phyloP scores from a whole-genome alignment of 2,329 filamentous ascomycete species.

The Apiospora rasikravindrae region DNA sequence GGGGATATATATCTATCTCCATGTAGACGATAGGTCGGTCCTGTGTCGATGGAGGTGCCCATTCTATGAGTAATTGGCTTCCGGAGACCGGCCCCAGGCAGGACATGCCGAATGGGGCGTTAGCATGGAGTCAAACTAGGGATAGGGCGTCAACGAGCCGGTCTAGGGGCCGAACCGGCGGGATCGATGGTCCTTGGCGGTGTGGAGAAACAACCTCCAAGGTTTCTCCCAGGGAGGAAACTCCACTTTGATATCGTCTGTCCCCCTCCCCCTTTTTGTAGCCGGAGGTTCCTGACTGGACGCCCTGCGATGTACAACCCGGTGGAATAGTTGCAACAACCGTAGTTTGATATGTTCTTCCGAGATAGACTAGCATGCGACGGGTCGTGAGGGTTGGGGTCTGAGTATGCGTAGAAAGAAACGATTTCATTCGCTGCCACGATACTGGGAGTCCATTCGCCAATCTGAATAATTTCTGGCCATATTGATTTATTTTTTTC shows the following conservation, averaged over 20 bases:
- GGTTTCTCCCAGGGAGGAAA: background rate
- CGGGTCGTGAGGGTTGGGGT: background rate
- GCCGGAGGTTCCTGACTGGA: background rate
- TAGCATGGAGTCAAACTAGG: background rate
- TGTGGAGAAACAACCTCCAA: background rate
- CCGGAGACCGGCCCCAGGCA: background rate
- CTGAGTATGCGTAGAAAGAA: too few species aligned
- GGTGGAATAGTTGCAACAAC: too few species aligned
- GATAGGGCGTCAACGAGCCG: background rate
- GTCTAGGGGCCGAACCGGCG: conserved; percentile 5
- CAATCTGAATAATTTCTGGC: too few species aligned
- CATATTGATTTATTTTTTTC: too few species aligned
- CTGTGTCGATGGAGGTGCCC: background rate
- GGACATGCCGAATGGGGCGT: background rate
- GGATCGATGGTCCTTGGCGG: background rate
- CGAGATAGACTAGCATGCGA: too few species aligned
- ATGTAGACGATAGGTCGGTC: background rate
- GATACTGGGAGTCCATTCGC: too few species aligned
- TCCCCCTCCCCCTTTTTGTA: background rate
- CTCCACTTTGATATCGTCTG: background rate
- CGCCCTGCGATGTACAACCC: background rate
- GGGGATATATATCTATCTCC: background rate
- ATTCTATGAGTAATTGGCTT: background rate
- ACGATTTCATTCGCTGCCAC: too few species aligned
- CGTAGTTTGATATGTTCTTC: too few species aligned